Base-by-base conservation (phyloP, 805 yeast species). In the Candida orba region DNA sequence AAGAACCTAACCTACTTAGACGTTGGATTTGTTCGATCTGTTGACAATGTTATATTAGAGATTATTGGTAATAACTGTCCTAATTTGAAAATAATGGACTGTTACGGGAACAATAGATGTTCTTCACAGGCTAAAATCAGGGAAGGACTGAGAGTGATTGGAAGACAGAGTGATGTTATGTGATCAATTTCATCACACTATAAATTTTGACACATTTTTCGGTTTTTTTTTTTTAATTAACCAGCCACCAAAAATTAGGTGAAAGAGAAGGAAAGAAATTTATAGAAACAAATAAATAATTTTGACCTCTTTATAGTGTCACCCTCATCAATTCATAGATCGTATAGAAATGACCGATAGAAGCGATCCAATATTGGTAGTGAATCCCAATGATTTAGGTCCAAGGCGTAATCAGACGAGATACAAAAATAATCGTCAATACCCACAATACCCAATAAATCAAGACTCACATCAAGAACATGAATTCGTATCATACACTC, bases 51-150 rank as follows among this genome's bases (percentile, higher is more conserved):
- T 17, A 73, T 78, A 0, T 59, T 90, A n/a, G 75, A 74, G 23
- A 55, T 72, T 25, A 52, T 88, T 18, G 73, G 84, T 3, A 63
- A 71, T 24, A 70, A 74, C 10, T 85, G 93, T 49, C 74, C 79
- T 0, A 75, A 75, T 38, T 63, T 91, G 44, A 70, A 72, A 37
- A 69, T 84, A 14, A 58, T 91, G 43, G 95, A 87, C 53, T 90
- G 87, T 14, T 88, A 81, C 59, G 96, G 96, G 2, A 71, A 83
- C 56, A 85, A 84, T 57, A 67, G 78, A 53, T 76, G 88, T 46
- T 76, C 89, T 1, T 64, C 70, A 8, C 67, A 68, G 23, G 82
- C 85, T 1, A 62, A 60, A 4, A 60, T 74, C 2, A 66, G 82
- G 43, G 65, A 67, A 6, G 83, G 79, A 13, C 59, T 86, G 33